phyloP scores from a whole-genome alignment of 371 early-diverging fungal genomes.

The Mortierella sp. region DNA sequence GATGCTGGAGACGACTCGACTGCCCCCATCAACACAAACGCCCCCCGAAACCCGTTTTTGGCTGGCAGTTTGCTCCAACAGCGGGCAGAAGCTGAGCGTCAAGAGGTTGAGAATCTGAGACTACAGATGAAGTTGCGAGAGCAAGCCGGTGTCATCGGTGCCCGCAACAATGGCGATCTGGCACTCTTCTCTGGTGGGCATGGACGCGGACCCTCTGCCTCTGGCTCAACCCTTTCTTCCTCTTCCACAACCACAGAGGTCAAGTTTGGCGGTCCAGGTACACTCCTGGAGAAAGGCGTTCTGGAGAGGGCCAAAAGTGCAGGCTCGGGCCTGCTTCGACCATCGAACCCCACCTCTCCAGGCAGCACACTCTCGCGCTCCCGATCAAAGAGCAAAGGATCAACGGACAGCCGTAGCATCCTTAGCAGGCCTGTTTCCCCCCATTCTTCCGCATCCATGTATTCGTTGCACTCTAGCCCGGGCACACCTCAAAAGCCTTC shows the following conservation, averaged over 20 bases:
- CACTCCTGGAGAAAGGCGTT: constrained; percentile 35
- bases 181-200: constrained; percentile 9
- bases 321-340: constrained; percentile 35
- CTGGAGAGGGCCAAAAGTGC: constrained; percentile 32
- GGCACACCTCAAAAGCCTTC: constrained; percentile 17
- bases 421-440: constrained; percentile 12
- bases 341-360: constrained; percentile 5
- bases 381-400: constrained; percentile 31
- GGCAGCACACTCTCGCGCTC: constrained; percentile 1
- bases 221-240: constrained; percentile 17
- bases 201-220: constrained; percentile 15
- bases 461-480: background rate
- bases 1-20: background rate
- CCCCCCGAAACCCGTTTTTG: constrained; percentile 28
- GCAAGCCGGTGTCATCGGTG: constrained; percentile 42
- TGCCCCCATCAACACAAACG: background rate
- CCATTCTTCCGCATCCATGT: constrained; percentile 14
- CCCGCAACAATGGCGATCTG: constrained; percentile 9
- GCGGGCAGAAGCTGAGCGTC: constrained; percentile 48
- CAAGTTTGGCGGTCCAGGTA: constrained; percentile 51
- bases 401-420: constrained; percentile 22
- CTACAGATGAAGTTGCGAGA: constrained; percentile 40
- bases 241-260: constrained; percentile 7
- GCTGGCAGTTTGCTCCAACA: constrained; percentile 50
- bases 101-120: constrained; percentile 46